Conservation (phyloP, 2,329 filamentous ascomycete species). For the Meredithiella fracta region DNA sequence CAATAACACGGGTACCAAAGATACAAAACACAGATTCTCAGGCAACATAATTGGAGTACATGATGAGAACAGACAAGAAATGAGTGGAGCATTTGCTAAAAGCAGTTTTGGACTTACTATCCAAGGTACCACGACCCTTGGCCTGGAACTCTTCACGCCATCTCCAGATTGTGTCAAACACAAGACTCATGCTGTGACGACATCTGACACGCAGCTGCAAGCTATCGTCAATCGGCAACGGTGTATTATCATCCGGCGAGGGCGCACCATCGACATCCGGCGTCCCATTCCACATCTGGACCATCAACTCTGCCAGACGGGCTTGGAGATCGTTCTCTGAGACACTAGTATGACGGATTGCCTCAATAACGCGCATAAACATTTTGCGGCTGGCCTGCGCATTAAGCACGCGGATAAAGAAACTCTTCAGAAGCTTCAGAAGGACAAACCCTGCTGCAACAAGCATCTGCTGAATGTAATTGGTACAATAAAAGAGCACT, state of each 20-base stretch:
- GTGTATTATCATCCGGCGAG: constrained; percentile 32
- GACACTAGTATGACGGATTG: constrained; percentile 57
- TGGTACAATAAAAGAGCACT: constrained; percentile 50
- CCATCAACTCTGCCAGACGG: constrained; percentile 68
- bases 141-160: constrained; percentile 69
- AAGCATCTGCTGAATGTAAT: constrained; percentile 73
- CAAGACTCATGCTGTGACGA: constrained; percentile 68
- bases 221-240: constrained; percentile 46
- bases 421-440: constrained; percentile 62
- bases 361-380: constrained; percentile 54
- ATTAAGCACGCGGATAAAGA: constrained; percentile 58
- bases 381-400: constrained; percentile 48
- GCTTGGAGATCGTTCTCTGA: constrained; percentile 65
- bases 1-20: not conserved
- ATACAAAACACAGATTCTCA: too few species aligned
- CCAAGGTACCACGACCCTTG: constrained; percentile 50
- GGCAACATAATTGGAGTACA: not conserved
- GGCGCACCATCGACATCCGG: constrained; percentile 27
- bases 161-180: constrained; percentile 73
- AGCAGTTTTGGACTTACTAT: constrained; percentile 37
- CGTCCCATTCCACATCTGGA: constrained; percentile 70
- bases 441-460: constrained; percentile 65
- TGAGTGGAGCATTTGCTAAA: not conserved
- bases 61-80: constrained; percentile 2
- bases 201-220: constrained; percentile 70